phyloP scores from a whole-genome alignment of 495 filamentous ascomycete species.

The Penicillium taxi region DNA sequence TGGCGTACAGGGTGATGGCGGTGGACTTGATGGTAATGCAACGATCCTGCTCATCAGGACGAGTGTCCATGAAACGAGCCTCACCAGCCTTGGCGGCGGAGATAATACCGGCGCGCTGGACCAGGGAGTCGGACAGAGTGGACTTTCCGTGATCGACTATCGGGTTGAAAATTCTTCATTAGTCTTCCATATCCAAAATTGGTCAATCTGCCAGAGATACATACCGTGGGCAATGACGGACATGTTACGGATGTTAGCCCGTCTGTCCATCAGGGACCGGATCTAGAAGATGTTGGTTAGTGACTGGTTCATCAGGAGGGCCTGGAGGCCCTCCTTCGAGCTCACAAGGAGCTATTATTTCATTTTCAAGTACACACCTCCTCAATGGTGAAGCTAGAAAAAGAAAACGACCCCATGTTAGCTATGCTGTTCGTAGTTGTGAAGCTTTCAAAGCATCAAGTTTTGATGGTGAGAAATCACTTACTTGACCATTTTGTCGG shows the following conservation, averaged over 20 bases:
- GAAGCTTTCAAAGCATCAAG: too few relatives aligned
- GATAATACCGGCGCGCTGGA: conserved; percentile 99
- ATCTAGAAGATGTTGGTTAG: conserved; percentile 45
- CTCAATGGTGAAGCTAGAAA: conserved; percentile 91
- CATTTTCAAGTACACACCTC: conserved; percentile 52
- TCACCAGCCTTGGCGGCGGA: conserved; percentile 96
- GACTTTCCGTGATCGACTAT: conserved; percentile 99
- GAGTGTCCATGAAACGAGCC: conserved; percentile 91
- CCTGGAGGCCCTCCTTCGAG: background rate
- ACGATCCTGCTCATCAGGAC: conserved; percentile 96
- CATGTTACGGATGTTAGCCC: conserved; percentile 98
- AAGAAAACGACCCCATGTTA: conserved; percentile 15
- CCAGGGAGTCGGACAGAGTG: conserved; percentile 96
- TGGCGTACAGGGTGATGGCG: conserved; percentile 95
- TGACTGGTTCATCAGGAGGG: background rate
- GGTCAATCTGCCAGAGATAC: conserved; percentile 11
- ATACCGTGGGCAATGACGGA: conserved; percentile 98
- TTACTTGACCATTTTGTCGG: conserved; percentile 99
- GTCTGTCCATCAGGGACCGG: conserved; percentile 93
- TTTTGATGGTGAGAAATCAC: conserved; percentile 31
- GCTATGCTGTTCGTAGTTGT: conserved; percentile 5
- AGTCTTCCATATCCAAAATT: background rate
- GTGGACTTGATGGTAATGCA: conserved; percentile 99
- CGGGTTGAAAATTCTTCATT: conserved; percentile 1
- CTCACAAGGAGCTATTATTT: background rate